phyloP scores from a whole-genome alignment of 345 rosid species.

The Microcos paniculata region DNA sequence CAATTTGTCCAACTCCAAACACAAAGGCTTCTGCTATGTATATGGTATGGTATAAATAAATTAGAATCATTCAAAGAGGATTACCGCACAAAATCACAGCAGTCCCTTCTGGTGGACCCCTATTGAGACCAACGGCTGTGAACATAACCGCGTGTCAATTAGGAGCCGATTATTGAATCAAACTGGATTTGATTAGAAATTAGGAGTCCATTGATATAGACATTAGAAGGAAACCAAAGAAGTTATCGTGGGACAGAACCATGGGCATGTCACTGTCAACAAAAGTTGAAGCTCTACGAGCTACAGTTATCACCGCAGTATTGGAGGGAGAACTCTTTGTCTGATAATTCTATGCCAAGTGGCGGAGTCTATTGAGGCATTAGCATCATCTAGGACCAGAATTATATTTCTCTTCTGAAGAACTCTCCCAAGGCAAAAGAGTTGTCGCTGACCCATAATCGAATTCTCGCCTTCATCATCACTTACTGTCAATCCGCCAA shows the following conservation, averaged over 20 bases:
- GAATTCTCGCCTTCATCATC: no score
- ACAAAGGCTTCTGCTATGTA: no score
- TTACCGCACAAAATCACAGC: background rate
- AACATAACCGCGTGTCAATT: background rate
- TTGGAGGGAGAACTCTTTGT: slow-evolving; percentile 59
- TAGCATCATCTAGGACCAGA: slow-evolving; percentile 67
- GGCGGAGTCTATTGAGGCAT: slow-evolving; percentile 67
- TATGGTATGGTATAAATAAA: no score
- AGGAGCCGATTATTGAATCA: no score
- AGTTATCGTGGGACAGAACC: slow-evolving; percentile 66
- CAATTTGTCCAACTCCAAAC: no score
- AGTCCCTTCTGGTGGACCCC: background rate
- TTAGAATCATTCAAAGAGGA: no score
- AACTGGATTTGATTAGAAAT: background rate
- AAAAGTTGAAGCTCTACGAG: slow-evolving; percentile 72
- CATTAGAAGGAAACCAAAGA: background rate
- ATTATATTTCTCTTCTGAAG: slow-evolving; percentile 56
- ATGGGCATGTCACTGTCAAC: slow-evolving; percentile 79
- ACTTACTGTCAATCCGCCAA: no score
- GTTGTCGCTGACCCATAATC: slow-evolving; percentile 70
- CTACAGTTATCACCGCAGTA: slow-evolving; percentile 67
- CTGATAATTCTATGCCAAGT: slow-evolving; percentile 58
- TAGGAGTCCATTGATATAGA: background rate
- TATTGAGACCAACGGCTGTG: background rate
- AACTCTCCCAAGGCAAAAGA: slow-evolving; percentile 75